Percentiles rank a stretch among this genome's conserved stretches.
phyloP scores from a whole-genome alignment of 768 basidiomycete species.

The Amanita pallidorosea region DNA sequence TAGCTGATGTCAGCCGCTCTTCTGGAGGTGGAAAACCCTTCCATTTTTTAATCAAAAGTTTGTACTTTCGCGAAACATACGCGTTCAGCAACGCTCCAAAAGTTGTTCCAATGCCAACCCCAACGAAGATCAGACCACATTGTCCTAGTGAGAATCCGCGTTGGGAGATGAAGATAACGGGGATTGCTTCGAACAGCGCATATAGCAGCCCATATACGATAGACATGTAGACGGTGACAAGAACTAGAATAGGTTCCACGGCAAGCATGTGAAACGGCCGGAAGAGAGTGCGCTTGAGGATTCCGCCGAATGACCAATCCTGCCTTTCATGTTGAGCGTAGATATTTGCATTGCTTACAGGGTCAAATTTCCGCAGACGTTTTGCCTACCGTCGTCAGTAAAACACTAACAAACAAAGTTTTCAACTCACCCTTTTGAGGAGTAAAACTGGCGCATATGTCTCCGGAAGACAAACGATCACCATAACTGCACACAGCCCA shows the following conservation, averaged over 20 bases:
- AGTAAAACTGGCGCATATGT: slow-evolving; percentile 59
- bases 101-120: slow-evolving; percentile 38
- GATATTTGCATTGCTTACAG: slow-evolving; percentile 25
- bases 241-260: slow-evolving; percentile 51
- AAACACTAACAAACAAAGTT: not conserved
- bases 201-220: slow-evolving; percentile 53
- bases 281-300: slow-evolving; percentile 45
- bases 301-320: slow-evolving; percentile 39
- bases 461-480: slow-evolving; percentile 44
- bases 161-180: slow-evolving; percentile 27
- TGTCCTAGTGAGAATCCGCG: slow-evolving; percentile 29
- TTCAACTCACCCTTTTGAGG: slow-evolving; percentile 24
- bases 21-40: slow-evolving; percentile 53
- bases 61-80: slow-evolving; percentile 27
- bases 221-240: slow-evolving; percentile 52
- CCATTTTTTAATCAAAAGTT: slow-evolving; percentile 31
- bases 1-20: slow-evolving; percentile 39
- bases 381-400: slow-evolving; percentile 17
- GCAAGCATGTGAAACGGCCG: slow-evolving; percentile 53
- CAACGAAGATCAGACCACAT: slow-evolving; percentile 43
- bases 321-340: slow-evolving; percentile 51
- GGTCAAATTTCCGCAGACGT: slow-evolving; percentile 37
- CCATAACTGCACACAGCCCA: slow-evolving; percentile 33
- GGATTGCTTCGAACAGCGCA: slow-evolving; percentile 47
- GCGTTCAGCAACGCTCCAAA: slow-evolving; percentile 31